Percentiles rank a stretch among this genome's conserved stretches.
Evolutionary conservation across 2,329 filamentous ascomycete species (phyloP).

Genomic region (Nannizziopsis arthrosporioides): DNA sequence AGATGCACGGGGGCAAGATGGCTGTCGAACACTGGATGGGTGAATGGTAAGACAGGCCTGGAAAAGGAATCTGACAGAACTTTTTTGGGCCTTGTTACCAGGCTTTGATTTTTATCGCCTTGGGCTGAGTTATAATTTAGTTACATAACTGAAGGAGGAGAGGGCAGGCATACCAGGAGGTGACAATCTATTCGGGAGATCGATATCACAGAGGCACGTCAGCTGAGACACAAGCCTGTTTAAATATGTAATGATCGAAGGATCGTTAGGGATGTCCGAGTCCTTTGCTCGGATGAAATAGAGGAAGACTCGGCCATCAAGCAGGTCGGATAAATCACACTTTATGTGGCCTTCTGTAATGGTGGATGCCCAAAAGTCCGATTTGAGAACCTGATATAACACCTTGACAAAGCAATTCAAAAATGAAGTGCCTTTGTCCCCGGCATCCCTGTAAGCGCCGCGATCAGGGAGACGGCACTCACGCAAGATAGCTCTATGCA

Average conservation of each 20-base stretch:
- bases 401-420: slow-evolving; percentile 30
- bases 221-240: slow-evolving; percentile 11
- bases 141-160: background rate
- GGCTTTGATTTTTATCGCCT: too few species aligned
- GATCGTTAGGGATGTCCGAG: slow-evolving; percentile 1
- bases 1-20: slow-evolving; percentile 21
- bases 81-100: background rate
- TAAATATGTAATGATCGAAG: slow-evolving; percentile 13
- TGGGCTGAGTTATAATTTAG: too few species aligned
- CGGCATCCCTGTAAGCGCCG: background rate
- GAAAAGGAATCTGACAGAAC: background rate
- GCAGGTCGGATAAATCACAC: slow-evolving; percentile 43
- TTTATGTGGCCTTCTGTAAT: slow-evolving; percentile 16
- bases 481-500: slow-evolving; percentile 18
- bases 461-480: slow-evolving; percentile 18
- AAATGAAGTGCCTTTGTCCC: slow-evolving; percentile 12
- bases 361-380: slow-evolving; percentile 26
- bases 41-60: slow-evolving; percentile 18
- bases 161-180: background rate
- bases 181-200: background rate
- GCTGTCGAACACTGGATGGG: slow-evolving; percentile 20
- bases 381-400: slow-evolving; percentile 29
- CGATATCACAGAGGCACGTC: background rate
- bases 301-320: slow-evolving; percentile 37
- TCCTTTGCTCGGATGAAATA: slow-evolving; percentile 1